Evolutionary conservation across 306 rosid genomes (phyloP).

Genomic region (Nissolia schottii): DNA sequence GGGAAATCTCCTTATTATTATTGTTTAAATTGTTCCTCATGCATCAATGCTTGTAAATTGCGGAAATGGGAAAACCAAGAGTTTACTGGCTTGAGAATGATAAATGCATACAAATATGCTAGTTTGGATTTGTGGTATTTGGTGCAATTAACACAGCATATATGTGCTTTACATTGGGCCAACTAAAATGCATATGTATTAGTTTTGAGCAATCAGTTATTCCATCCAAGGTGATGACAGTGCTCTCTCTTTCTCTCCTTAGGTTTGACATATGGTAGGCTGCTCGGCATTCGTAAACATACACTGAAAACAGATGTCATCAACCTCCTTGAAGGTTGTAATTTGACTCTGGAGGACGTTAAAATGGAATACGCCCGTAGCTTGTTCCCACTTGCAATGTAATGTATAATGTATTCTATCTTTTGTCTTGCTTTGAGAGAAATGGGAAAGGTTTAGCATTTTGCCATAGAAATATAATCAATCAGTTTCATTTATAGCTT

Average conservation of each 20-base stretch:
- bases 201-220: constrained; percentile 1
- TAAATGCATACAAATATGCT: not conserved
- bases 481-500: not conserved
- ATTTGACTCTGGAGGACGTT: constrained; percentile 66
- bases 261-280: constrained; percentile 55
- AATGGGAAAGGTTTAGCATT: constrained; percentile 2
- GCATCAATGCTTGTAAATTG: not conserved
- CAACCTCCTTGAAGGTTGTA: constrained; percentile 58
- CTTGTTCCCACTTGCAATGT: constrained; percentile 48
- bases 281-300: constrained; percentile 34
- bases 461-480: not conserved
- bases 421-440: not conserved
- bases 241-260: constrained; percentile 12
- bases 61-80: not conserved
- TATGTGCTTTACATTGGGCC: not conserved
- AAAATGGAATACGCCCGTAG: constrained; percentile 54
- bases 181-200: not conserved
- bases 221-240: not conserved
- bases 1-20: not conserved
- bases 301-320: constrained; percentile 71
- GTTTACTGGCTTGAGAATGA: not conserved
- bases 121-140: not conserved
- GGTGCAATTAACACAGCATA: not conserved
- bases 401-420: constrained; percentile 41
- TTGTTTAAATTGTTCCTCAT: not conserved